Percentiles rank a stretch among this genome's conserved stretches.
Conservation (phyloP, 140 eudicot genomes). For the Cichorium intybus region DNA sequence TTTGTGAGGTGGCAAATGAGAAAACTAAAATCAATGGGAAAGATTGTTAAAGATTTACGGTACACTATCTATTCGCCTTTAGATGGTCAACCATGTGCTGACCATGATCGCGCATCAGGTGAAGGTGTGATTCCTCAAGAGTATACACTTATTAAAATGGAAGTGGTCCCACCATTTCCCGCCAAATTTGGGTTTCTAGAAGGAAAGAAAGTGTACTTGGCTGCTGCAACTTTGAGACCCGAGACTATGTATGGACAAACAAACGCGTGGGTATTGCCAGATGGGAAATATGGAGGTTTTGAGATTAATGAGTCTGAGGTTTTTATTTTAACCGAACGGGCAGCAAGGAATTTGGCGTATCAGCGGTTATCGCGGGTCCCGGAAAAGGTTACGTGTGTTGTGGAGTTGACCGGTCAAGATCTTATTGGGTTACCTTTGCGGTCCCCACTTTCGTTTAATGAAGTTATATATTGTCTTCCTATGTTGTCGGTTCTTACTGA, state of each 20-base stretch:
- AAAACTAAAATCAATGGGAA: constrained; percentile 65
- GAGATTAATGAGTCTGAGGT: constrained; percentile 74
- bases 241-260: constrained; percentile 96
- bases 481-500: constrained; percentile 84
- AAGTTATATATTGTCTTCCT: constrained; percentile 70
- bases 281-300: constrained; percentile 81
- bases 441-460: constrained; percentile 67
- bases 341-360: constrained; percentile 76
- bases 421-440: constrained; percentile 76
- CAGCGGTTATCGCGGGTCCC: constrained; percentile 63
- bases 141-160: constrained; percentile 78
- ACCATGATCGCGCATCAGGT: constrained; percentile 94
- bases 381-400: constrained; percentile 69
- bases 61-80: constrained; percentile 74
- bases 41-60: constrained; percentile 77
- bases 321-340: constrained; percentile 55
- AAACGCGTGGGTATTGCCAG: constrained; percentile 82
- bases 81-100: constrained; percentile 96
- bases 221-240: constrained; percentile 87
- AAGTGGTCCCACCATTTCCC: constrained; percentile 76
- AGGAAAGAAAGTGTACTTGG: constrained; percentile 75
- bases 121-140: constrained; percentile 94
- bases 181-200: constrained; percentile 66
- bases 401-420: constrained; percentile 82
- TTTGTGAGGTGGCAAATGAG: constrained; percentile 89